Percentiles rank a stretch among this genome's conserved stretches.
Conservation (phyloP, 2,329 filamentous ascomycete species). For the Fusarium buxicola region DNA sequence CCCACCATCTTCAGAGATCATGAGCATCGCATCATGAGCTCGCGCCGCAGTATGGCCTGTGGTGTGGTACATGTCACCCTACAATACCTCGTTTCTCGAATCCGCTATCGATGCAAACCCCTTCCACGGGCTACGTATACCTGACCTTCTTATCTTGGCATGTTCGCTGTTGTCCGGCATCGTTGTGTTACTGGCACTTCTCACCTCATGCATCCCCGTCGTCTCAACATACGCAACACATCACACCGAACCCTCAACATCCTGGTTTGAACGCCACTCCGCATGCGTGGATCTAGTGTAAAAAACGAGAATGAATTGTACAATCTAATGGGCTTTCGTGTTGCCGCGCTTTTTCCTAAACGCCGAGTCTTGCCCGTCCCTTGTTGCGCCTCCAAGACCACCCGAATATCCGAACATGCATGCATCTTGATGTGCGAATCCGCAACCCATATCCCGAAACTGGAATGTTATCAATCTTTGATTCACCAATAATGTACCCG, state of each 20-base stretch:
- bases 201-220: constrained; percentile 5
- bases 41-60: constrained; percentile 12
- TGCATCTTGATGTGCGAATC: constrained; percentile 3
- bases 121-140: neutral
- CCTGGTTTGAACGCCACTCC: constrained; percentile 5
- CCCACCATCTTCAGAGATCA: neutral
- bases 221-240: neutral
- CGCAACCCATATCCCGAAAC: constrained; percentile 13
- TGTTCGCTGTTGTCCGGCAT: constrained; percentile 12
- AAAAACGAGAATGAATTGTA: constrained; percentile 11
- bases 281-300: constrained; percentile 11
- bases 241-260: neutral
- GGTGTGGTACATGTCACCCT: constrained; percentile 19
- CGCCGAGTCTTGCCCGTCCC: constrained; percentile 40
- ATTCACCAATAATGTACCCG: constrained; percentile 1
- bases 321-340: constrained; percentile 25
- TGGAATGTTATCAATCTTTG: constrained; percentile 18
- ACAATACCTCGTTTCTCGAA: constrained; percentile 12
- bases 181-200: constrained; percentile 10
- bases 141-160: neutral
- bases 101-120: constrained; percentile 9
- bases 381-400: constrained; percentile 25
- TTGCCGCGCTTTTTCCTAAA: constrained; percentile 30
- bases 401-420: neutral
- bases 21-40: constrained; percentile 9